Percentiles rank a stretch among this genome's conserved stretches.
phyloP scores from a whole-genome alignment of 495 filamentous ascomycete species.

The Tuber calosporum region DNA sequence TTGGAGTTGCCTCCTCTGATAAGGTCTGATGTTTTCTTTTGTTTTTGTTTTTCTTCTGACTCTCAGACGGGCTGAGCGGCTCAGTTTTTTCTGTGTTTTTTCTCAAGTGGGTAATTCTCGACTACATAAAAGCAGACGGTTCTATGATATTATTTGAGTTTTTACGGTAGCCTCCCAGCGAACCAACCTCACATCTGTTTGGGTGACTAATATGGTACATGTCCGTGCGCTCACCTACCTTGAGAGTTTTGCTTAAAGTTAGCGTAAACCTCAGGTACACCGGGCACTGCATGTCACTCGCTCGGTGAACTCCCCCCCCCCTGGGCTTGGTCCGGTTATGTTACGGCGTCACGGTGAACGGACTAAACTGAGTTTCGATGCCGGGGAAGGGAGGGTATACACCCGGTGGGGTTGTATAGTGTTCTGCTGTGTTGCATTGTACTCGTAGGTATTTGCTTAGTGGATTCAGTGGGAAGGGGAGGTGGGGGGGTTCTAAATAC shows the following conservation, averaged over 20 bases:
- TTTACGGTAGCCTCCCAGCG: not conserved
- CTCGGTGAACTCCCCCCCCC: not conserved
- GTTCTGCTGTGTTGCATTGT: too few species aligned
- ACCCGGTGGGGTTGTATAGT: too few species aligned
- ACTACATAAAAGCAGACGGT: too few species aligned
- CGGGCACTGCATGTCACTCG: not conserved
- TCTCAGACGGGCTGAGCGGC: too few species aligned
- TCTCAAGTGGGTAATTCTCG: too few species aligned
- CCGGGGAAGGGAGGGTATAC: not conserved
- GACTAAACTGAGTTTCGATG: not conserved
- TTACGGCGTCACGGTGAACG: not conserved
- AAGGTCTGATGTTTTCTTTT: too few species aligned
- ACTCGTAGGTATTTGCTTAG: not conserved
- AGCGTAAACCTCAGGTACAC: not conserved
- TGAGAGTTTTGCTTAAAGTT: too few species aligned
- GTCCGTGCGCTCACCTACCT: not conserved
- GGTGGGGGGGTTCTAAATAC: not conserved
- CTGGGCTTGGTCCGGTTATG: not conserved
- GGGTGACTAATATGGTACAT: not conserved
- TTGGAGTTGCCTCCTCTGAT: too few species aligned
- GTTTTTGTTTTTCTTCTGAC: too few species aligned
- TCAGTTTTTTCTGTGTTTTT: too few species aligned
- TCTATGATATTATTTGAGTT: too few species aligned
- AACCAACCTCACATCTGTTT: not conserved
- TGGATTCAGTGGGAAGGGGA: not conserved